These are phyloP conservation scores for Casuarina glauca DNA, from an alignment of 306 rosid species.

Conservation along the genomic window DNA sequence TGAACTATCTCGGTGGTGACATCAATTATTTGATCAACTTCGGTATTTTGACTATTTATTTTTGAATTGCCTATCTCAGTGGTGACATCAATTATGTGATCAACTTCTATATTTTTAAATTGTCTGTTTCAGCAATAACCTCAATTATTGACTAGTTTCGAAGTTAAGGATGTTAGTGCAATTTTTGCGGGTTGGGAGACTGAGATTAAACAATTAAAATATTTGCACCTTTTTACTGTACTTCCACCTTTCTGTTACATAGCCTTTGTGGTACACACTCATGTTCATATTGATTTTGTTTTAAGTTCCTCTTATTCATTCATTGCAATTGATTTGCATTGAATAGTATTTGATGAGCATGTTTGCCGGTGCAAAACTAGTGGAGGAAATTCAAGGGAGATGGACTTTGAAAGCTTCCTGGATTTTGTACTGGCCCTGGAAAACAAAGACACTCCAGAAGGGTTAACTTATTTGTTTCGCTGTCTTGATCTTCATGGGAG, in stretches of 20 bases:
- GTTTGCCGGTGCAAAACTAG: constrained; percentile 79
- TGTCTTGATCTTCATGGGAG: constrained; percentile 98
- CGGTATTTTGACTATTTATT: background rate
- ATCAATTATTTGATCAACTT: no score
- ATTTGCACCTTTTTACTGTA: background rate
- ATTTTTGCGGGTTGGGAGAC: background rate
- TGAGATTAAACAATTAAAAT: background rate
- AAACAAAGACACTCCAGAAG: constrained; percentile 97
- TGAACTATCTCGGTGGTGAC: background rate
- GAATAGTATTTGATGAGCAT: constrained; percentile 89
- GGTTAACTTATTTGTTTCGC: constrained; percentile 89
- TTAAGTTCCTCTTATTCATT: constrained; percentile 7
- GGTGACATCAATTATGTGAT: background rate
- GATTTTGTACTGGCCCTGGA: constrained; percentile 96
- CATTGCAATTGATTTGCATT: constrained; percentile 15
- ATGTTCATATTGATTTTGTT: background rate
- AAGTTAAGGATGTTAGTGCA: background rate
- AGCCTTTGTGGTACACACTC: background rate
- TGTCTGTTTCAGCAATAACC: background rate
- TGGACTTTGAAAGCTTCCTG: constrained; percentile 86
- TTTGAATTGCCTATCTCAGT: background rate
- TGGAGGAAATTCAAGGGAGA: constrained; percentile 79
- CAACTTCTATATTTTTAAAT: background rate
- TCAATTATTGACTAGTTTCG: no score
- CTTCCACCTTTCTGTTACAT: background rate